phyloP scores from a whole-genome alignment of 805 yeast genomes.

The Yarrowia sp. region DNA sequence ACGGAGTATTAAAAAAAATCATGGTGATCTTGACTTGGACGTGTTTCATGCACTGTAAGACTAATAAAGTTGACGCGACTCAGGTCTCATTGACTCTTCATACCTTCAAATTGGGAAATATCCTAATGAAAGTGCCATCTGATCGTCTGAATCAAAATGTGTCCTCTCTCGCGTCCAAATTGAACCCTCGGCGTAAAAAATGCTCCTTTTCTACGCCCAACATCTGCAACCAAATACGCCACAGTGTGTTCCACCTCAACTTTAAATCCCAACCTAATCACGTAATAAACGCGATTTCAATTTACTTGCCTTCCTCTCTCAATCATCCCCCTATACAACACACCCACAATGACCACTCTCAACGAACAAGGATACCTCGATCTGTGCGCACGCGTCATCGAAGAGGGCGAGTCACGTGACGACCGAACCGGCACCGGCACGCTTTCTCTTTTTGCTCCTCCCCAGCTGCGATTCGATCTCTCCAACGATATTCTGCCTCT shows the following conservation, averaged over 20 bases:
- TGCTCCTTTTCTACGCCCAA: no score
- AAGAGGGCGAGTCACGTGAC: constrained; percentile 84
- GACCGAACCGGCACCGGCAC: constrained; percentile 99
- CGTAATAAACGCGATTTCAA: constrained; percentile 10
- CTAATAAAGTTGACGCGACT: background rate
- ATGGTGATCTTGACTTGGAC: no score
- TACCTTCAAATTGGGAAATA: no score
- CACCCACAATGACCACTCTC: constrained; percentile 1
- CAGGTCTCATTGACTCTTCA: background rate
- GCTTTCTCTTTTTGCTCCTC: constrained; percentile 85
- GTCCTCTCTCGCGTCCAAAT: no score
- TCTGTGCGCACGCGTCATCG: constrained; percentile 69
- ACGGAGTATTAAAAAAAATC: no score
- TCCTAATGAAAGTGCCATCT: no score
- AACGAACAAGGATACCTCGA: constrained; percentile 81
- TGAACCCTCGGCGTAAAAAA: no score
- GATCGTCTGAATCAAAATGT: no score
- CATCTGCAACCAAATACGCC: no score
- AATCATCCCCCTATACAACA: no score
- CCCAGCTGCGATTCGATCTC: constrained; percentile 81
- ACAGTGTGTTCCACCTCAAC: background rate
- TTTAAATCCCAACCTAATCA: background rate
- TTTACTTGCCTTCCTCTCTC: background rate
- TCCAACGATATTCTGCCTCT: constrained; percentile 75
- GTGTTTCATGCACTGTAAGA: no score